Evolutionary conservation across 768 basidiomycete species (phyloP), one percentile per base, ranked within the genome.

Genomic region (Filobasidium floriforme): DNA sequence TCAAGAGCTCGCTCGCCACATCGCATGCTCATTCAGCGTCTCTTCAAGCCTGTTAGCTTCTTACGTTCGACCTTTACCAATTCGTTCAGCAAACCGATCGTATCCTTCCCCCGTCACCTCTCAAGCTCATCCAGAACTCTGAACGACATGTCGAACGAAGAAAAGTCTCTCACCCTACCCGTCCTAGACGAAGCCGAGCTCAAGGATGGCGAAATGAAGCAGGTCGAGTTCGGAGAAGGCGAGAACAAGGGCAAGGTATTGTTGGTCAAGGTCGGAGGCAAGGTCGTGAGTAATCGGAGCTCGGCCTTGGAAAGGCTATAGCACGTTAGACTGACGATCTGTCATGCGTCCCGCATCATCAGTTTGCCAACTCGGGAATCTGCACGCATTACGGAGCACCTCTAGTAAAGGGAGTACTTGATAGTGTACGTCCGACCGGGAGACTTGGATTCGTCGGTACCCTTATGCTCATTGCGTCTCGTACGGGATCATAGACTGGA

Each of bases 371-470:
- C 0, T 87, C 86, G 67, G 89, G 89, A 1, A 88, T 85, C 78
- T 94, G 92, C 79, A 92, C 90, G 1, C 92, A 94, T 77, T 93
- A 92, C 74, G 92, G 92, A 12, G 91, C 91, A 1, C 90, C 90
- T 1, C 82, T 93, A 1, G 85, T 82, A 79, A 77, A 90, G 77
- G 91, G 90, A 61, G 86, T 90, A 11, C 80, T 63, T 10, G 62
- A 55, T 19, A 52, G 28, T 12, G 59, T 60, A 41, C 7, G 59
- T 60, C 15, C 41, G 24, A 3, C 18, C 18, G n/a, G 6, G 26
- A 18, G n/a, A 59, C 7, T 60, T 22, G 46, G 46, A 3, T 22
- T 49, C 46, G 4, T 37, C 32, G 4, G 32, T 37, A 37, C 32
- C 32, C 3, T 37, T 9, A 9, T 37, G 46, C 46, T 49, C 12